A percentile compares a stretch with the other conserved stretches of the same genome.
These are phyloP conservation scores for Craspedostauros australis DNA, from an alignment of 108 stramenopile genomes.

Conservation along the genomic window DNA sequence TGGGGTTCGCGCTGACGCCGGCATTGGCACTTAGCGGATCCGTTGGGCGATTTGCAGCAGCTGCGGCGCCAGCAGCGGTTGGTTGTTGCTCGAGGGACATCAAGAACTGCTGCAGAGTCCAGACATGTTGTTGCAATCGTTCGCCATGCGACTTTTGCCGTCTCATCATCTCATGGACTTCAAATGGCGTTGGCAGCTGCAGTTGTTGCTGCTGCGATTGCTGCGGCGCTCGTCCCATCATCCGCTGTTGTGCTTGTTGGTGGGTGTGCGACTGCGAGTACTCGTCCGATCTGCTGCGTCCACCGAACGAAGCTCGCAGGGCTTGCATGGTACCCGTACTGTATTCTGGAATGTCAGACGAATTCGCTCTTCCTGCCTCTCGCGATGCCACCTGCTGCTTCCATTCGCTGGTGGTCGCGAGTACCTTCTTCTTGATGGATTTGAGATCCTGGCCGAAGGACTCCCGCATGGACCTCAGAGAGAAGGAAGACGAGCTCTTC, in stretches of 20 bases:
- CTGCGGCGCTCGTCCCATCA: background rate
- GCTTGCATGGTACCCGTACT: too few relatives aligned
- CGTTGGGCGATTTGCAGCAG: background rate
- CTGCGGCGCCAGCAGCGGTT: background rate
- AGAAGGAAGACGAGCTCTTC: constrained; percentile 19
- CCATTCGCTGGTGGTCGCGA: constrained; percentile 26
- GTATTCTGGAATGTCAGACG: too few relatives aligned
- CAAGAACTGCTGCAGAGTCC: too few relatives aligned
- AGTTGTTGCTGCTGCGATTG: background rate
- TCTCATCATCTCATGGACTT: too few relatives aligned
- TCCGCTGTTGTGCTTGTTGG: background rate
- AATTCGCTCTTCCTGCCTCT: background rate
- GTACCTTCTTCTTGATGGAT: constrained; percentile 21
- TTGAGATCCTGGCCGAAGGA: constrained; percentile 22
- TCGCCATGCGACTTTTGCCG: too few relatives aligned
- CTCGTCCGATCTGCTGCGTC: background rate
- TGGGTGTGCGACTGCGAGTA: background rate
- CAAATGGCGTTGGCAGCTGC: too few relatives aligned
- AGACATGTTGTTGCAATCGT: too few relatives aligned
- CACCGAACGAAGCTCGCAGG: too few relatives aligned
- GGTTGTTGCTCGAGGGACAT: background rate
- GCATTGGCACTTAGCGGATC: background rate
- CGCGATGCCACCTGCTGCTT: constrained; percentile 8
- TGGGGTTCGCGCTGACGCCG: background rate
- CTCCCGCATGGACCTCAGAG: constrained; percentile 21